Evolutionary conservation across 345 rosid genomes (phyloP), one percentile per base, ranked within the genome.

Genomic region (Aquilaria malaccensis): DNA sequence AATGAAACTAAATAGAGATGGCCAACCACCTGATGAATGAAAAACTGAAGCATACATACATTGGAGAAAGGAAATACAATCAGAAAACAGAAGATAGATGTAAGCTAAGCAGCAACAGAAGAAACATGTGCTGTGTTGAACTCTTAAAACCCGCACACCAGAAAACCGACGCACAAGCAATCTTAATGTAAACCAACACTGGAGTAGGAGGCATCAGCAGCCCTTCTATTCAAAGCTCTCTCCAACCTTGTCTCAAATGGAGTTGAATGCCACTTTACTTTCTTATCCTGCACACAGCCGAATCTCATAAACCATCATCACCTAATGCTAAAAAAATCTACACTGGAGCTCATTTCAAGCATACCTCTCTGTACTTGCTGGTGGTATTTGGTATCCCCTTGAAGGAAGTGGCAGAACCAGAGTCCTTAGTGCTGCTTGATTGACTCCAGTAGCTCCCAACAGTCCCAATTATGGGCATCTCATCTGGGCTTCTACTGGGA

Each of bases 321-420:
- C 54, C 57, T 32, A 47, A 65, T 33, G 32, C 56, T 31, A 41
- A 57, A 22, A 22, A 56, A 30, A 30, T 32, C 55, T 56, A 45
- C 7, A 37, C n/a, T 43, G 62, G 46, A 32, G 13, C 50, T 65
- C 69, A 69, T 55, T 70, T 59, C 46, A 50, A 30, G 55, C 30
- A 37, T 83, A 88, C 99, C 97, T 95, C 99, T 80, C 85, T 76
- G 67, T 91, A 95, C 78, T 91, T 88, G 81, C 97, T 91, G 58
- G 79, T 88, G 31, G 95, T 83, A 77, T 86, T 95, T 3, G 97
- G 96, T 69, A 85, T 86, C 55, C 97, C 96, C 77, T 91, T 95
- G 66, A 76, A 80, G 13, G 97, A 78, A 63, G 88, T 70, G 30
- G 59, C 77, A 30, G 93, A 79, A 59, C 63, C 60, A 13, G 76